Evolutionary conservation across 441 rosid species (phyloP), one percentile per base, ranked within the genome.

Genomic region (Biscutella laevigata): DNA sequence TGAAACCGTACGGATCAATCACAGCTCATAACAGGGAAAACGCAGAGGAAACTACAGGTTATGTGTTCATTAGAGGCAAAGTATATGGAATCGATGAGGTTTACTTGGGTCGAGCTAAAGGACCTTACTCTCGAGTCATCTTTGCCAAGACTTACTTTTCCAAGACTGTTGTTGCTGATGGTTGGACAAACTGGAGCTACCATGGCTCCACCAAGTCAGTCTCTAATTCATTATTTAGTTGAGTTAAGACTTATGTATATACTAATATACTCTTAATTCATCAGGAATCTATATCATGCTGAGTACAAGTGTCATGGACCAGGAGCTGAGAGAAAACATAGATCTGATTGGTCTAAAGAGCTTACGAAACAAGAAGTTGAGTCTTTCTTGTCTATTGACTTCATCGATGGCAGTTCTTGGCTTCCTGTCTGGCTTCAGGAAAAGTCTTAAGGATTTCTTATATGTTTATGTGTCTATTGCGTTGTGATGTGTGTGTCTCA

Each of bases 101-200:
- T 3, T 86, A 78, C 38, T 30, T 82, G 6, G 94, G 97, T 43
- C 71, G 97, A 32, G 94, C 91, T 33, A 84, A 81, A 66, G 95
- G 94, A 11, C 72, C 86, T 7, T 77, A 66, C 63, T 90, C 95
- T 29, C 70, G 89, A 39, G 84, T 77, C 4, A 32, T 84, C 11
- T 84, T 84, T 36, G 87, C 86, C 9, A 57, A 78, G 45, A 67
- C 77, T 8, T 90, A 86, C 74, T 74, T 86, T 59, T 89, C 95
- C 1, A 86, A 46, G 63, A 74, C 95, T 34, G 70, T 86, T 25
- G 85, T 75, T 3, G 84, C 88, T 3, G 20, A 57, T 0, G 95
- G 95, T 16, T 86, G 95, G 97, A 84, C 89, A 16, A 80, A 82
- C 29, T 86, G 97, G 95, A 89, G 95, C 71, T 86, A 71, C 53